These are phyloP conservation scores for Chamaenerion angustifolium DNA, from an alignment of 345 rosid genomes.

Conservation along the genomic window DNA sequence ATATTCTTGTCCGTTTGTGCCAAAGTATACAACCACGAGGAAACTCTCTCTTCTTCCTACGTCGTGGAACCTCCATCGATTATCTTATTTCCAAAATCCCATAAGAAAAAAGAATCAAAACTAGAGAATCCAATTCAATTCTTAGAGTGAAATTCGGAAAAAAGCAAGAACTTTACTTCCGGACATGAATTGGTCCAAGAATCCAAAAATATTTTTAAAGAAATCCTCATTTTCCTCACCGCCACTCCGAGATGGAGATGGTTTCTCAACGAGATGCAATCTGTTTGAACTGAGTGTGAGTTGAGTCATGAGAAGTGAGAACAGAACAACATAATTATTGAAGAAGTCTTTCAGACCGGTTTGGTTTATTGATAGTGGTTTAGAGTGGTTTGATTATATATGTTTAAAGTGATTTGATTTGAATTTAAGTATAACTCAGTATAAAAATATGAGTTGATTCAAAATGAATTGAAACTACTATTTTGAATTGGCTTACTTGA, in stretches of 20 bases:
- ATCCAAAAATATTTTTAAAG: conserved; percentile 7
- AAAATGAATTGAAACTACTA: no score
- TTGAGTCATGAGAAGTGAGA: no score
- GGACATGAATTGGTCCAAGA: conserved; percentile 20
- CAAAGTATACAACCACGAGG: conserved; percentile 46
- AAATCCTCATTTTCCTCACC: conserved; percentile 5
- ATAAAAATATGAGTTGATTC: no score
- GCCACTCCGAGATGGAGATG: background rate
- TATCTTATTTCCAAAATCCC: conserved; percentile 24
- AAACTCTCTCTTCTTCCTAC: conserved; percentile 50
- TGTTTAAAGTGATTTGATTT: no score
- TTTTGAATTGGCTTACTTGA: no score
- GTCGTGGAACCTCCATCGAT: conserved; percentile 45
- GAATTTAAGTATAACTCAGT: no score
- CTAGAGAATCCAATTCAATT: background rate
- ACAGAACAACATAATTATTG: no score
- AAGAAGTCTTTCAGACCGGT: no score
- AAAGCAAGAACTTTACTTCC: conserved; percentile 14
- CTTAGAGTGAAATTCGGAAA: background rate
- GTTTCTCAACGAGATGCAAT: conserved; percentile 15
- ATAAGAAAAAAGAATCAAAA: background rate
- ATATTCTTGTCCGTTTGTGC: conserved; percentile 38
- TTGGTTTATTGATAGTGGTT: no score
- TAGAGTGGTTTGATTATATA: no score
- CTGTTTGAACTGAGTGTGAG: no score